Percentiles rank a stretch among this genome's conserved stretches.
phyloP scores from a whole-genome alignment of 179 eudicot genomes.

The Pouteria campechiana region DNA sequence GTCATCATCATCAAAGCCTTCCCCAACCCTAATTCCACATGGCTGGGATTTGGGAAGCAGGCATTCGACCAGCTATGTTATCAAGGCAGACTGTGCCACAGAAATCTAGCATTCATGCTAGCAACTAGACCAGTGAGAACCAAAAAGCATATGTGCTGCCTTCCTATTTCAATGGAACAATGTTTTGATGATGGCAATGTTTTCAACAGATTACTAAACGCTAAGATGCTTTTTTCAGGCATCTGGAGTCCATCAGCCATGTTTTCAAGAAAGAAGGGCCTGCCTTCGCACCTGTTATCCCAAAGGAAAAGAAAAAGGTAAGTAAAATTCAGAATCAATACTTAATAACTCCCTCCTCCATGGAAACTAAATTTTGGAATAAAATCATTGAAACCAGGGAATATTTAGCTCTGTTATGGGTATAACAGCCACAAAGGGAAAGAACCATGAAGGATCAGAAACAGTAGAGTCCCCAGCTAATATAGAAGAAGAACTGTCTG shows the following conservation, averaged over 20 bases:
- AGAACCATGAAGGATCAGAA: constrained; percentile 29
- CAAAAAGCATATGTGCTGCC: no score
- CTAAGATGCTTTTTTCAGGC: constrained; percentile 16
- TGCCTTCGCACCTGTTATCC: constrained; percentile 26
- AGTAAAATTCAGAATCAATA: no score
- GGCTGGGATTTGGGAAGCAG: no score
- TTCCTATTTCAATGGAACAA: constrained; percentile 1
- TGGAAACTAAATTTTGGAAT: neutral
- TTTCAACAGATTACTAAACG: neutral
- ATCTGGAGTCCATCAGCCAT: constrained; percentile 43
- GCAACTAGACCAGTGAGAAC: no score
- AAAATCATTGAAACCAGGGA: constrained; percentile 36
- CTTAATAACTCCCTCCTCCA: no score
- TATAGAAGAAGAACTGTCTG: constrained; percentile 51
- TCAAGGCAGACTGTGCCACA: no score
- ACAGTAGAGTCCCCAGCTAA: constrained; percentile 30
- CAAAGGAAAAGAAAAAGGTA: constrained; percentile 96
- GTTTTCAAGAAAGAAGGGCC: constrained; percentile 46
- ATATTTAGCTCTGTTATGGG: constrained; percentile 73
- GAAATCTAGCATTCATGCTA: no score
- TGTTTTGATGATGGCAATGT: neutral
- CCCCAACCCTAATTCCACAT: no score
- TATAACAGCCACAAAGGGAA: constrained; percentile 36
- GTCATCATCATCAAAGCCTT: no score
- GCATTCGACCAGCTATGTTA: no score